Percentiles rank a stretch among this genome's conserved stretches.
phyloP scores from a whole-genome alignment of 108 stramenopile genomes.

The Pelagomonas calceolata region DNA sequence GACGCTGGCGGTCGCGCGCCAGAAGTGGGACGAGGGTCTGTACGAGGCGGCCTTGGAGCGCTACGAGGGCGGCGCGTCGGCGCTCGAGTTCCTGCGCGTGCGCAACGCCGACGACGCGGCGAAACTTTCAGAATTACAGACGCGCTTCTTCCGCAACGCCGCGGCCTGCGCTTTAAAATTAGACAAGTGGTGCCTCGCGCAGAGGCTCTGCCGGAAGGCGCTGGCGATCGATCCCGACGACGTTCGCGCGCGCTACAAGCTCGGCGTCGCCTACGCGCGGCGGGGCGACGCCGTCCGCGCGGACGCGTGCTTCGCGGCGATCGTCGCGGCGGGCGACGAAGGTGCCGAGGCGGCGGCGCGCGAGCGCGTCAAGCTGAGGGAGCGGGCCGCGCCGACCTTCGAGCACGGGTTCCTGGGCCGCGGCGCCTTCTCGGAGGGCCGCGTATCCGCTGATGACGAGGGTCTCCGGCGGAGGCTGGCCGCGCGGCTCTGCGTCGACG shows the following conservation, averaged over 20 bases:
- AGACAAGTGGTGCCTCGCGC: not conserved
- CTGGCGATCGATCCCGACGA: not conserved
- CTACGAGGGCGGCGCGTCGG: not conserved
- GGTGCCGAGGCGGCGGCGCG: not conserved
- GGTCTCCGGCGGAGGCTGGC: not conserved
- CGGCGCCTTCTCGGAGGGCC: not conserved
- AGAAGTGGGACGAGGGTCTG: not conserved
- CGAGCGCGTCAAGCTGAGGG: not conserved
- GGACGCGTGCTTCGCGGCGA: not conserved
- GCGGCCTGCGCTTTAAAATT: not conserved
- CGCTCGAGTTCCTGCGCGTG: not conserved
- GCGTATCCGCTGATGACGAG: not conserved
- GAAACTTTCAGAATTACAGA: not conserved
- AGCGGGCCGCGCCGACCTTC: too few relatives aligned
- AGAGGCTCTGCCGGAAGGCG: not conserved
- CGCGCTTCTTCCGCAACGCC: not conserved
- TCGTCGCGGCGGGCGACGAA: not conserved
- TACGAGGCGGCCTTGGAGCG: not conserved
- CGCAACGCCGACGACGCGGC: not conserved
- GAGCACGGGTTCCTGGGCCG: not conserved
- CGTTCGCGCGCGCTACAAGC: not conserved
- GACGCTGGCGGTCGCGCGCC: not conserved
- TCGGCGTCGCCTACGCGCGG: not conserved
- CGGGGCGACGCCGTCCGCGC: not conserved
- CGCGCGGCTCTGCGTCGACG: not conserved